These are phyloP conservation scores for Arachis stenosperma DNA, from an alignment of 306 rosid genomes.

Conservation along the genomic window DNA sequence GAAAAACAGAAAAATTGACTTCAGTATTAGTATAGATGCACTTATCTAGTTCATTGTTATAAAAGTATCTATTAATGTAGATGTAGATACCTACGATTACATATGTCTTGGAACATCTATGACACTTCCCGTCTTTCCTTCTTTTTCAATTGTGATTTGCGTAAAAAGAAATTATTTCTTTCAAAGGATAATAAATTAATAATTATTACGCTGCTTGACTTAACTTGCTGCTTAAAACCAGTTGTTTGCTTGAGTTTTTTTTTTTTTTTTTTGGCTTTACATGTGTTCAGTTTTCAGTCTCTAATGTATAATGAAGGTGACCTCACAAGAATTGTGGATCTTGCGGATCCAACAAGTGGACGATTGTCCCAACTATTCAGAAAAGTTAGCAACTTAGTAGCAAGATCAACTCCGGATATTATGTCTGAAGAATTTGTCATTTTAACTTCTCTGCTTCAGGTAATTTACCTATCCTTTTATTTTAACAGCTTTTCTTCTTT, in stretches of 20 bases:
- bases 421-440: conserved; percentile 53
- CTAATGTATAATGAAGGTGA: conserved; percentile 79
- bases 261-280: conserved; percentile 38
- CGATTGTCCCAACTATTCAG: conserved; percentile 55
- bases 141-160: not conserved
- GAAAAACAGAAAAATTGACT: too few species aligned
- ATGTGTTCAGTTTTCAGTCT: conserved; percentile 53
- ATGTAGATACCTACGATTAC: too few species aligned
- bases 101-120: not conserved
- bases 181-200: not conserved
- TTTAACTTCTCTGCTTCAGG: conserved; percentile 66
- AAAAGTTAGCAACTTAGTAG: conserved; percentile 51
- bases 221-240: not conserved
- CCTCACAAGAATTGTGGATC: conserved; percentile 54
- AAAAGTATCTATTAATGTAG: too few species aligned
- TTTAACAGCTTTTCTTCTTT: conserved; percentile 2
- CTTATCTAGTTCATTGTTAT: too few species aligned
- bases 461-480: conserved; percentile 21
- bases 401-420: conserved; percentile 40
- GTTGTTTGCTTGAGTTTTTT: conserved; percentile 18
- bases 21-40: too few species aligned
- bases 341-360: conserved; percentile 63
- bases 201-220: conserved; percentile 3
- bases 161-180: not conserved
- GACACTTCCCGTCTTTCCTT: not conserved